Conservation (phyloP, 108 stramenopile genomes). For the Aureococcus anophagefferens region DNA sequence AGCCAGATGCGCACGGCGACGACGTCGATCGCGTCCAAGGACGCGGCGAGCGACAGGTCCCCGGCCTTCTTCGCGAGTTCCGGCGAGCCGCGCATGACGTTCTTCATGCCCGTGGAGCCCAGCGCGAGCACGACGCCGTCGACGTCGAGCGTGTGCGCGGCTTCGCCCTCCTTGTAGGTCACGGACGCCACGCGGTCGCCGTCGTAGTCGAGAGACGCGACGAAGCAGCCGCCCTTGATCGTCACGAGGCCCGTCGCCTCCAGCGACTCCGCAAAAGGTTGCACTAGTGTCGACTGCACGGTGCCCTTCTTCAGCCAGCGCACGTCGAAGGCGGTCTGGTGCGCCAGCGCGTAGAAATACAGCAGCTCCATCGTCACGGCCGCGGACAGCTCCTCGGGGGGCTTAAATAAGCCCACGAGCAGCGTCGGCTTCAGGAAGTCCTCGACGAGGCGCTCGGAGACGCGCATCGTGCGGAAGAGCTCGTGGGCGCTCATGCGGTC, state of each 20-base stretch:
- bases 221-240: constrained; percentile 64
- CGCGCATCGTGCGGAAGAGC: constrained; percentile 56
- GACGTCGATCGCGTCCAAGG: constrained; percentile 72
- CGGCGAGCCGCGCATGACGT: constrained; percentile 55
- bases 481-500: constrained; percentile 90
- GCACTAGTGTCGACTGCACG: constrained; percentile 63
- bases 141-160: constrained; percentile 36
- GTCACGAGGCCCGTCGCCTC: constrained; percentile 43
- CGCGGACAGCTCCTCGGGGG: constrained; percentile 81
- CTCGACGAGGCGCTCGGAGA: constrained; percentile 61
- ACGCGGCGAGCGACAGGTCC: constrained; percentile 60
- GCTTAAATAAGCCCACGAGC: constrained; percentile 63
- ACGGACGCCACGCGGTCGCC: constrained; percentile 9
- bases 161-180: constrained; percentile 20
- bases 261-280: constrained; percentile 59
- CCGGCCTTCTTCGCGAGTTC: constrained; percentile 49
- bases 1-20: constrained; percentile 71
- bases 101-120: constrained; percentile 74
- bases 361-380: constrained; percentile 81
- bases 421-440: constrained; percentile 75
- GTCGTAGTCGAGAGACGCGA: constrained; percentile 26
- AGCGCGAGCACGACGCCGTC: constrained; percentile 68
- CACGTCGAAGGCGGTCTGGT: constrained; percentile 83
- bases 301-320: constrained; percentile 82
- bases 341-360: constrained; percentile 89